These are phyloP conservation scores for Parafenestella ontariensis DNA, from an alignment of 2,329 filamentous ascomycete species.

Conservation along the genomic window DNA sequence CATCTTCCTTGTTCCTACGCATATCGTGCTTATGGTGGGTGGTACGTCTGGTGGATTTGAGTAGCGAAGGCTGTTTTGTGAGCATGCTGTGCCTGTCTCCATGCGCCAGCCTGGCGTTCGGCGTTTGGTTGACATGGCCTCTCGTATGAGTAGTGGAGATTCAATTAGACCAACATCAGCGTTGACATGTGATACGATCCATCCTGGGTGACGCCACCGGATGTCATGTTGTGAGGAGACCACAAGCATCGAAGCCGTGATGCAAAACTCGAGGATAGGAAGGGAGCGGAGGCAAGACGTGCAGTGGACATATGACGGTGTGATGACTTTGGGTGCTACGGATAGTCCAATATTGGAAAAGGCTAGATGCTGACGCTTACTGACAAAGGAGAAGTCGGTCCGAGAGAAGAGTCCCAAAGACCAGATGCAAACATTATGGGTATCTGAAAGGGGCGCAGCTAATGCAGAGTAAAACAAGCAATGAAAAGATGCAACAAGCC, in stretches of 20 bases:
- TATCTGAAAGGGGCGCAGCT: conserved; percentile 30
- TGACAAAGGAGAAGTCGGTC: background rate
- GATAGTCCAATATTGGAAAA: background rate
- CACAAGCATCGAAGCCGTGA: background rate
- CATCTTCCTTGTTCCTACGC: background rate
- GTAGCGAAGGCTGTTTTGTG: background rate
- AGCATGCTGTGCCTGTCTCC: background rate
- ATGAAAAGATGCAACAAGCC: conserved; percentile 26
- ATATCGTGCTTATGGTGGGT: background rate
- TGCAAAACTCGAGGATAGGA: background rate
- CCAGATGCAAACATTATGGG: conserved; percentile 26
- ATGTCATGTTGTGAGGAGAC: background rate
- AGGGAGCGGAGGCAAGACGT: background rate
- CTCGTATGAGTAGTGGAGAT: background rate
- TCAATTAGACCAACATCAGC: background rate
- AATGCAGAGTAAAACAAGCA: conserved; percentile 33
- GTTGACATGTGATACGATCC: background rate
- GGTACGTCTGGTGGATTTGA: background rate
- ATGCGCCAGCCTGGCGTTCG: background rate
- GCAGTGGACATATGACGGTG: background rate
- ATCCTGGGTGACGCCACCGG: background rate
- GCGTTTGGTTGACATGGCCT: background rate
- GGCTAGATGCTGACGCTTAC: background rate
- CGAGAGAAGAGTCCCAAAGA: background rate
- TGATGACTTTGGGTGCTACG: background rate